Evolutionary conservation across 129 eudicot genomes (phyloP).

Genomic region (Flaveria sonorensis): DNA sequence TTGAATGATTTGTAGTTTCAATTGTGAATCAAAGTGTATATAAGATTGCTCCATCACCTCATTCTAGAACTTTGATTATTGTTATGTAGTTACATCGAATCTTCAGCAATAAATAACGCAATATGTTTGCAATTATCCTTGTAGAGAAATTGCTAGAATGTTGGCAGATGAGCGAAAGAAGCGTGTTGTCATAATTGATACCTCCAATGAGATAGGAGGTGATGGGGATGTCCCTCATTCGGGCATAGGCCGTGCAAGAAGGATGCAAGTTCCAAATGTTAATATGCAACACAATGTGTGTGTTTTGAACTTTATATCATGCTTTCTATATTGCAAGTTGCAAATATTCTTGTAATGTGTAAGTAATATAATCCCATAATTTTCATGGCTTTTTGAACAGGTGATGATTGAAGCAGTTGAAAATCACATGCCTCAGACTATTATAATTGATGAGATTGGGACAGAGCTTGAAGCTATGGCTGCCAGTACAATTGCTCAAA

Average conservation of each 20-base stretch:
- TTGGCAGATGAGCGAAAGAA: conserved; percentile 87
- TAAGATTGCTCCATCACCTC: not conserved
- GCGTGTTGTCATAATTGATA: conserved; percentile 90
- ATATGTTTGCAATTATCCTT: conserved; percentile 10
- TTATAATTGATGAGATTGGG: conserved; percentile 95
- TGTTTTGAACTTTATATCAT: conserved; percentile 4
- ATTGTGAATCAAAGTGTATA: not conserved
- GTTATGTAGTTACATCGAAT: conserved; percentile 12
- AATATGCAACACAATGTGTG: conserved; percentile 95
- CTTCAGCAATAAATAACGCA: not conserved
- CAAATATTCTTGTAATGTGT: not conserved
- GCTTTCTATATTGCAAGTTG: not conserved
- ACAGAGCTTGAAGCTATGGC: conserved; percentile 97
- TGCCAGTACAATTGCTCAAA: conserved; percentile 96
- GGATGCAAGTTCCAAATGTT: conserved; percentile 99
- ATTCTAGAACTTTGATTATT: not conserved
- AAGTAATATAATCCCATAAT: conserved; percentile 4
- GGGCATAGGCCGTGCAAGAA: conserved; percentile 96
- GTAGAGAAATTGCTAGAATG: conserved; percentile 93
- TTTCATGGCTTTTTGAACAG: conserved; percentile 38
- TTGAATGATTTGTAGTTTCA: too few species aligned
- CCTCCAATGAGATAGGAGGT: conserved; percentile 98
- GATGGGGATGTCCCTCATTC: conserved; percentile 99
- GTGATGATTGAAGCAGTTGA: conserved; percentile 99
- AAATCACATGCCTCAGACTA: conserved; percentile 95